Evolutionary conservation across 306 rosid genomes (phyloP), one percentile per base, ranked within the genome.

Genomic region (Dryas octopetala): DNA sequence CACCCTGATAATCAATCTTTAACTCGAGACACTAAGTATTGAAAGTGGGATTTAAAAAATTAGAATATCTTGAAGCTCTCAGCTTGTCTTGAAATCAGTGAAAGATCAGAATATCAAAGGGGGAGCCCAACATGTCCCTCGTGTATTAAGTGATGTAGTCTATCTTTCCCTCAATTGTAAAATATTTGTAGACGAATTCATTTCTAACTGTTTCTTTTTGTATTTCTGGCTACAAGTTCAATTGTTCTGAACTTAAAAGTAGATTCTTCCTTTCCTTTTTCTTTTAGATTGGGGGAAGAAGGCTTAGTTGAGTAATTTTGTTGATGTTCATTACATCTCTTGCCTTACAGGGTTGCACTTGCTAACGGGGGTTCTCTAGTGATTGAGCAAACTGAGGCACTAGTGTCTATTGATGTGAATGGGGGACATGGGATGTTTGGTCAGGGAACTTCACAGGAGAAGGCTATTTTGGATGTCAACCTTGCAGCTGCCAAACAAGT

Each of bases 381-480:
- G 77, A 95, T 95, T 67, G 99, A 95, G 78, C 99, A 95, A 92
- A 95, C 99, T 61, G 99, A 92, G 83, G 99, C 99, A 73, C 78
- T 95, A 80, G 99, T 95, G 74, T 95, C 99, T 53, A 88, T 95
- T 58, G 99, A 95, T 75, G 99, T 95, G 65, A 95, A 95, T 82
- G 97, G 97, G 49, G 99, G 99, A 76, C 97, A 89, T 82, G 96
- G 91, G 84, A 85, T 95, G 93, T 80, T 95, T 70, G 97, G 93
- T 78, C 89, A 76, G 54, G 97, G 81, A 70, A 88, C 85, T 47
- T 90, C 99, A 40, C 95, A 92, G 90, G 85, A 91, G 87, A 82
- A 90, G 80, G 99, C 97, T 76, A 84, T 90, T 81, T 79, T 95
- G 70, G 97, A 95, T 13, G 99, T 95, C 86, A 95, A 95, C 83